phyloP scores from a whole-genome alignment of 2,329 filamentous ascomycete genomes.

The Pseudopithomyces maydicus region DNA sequence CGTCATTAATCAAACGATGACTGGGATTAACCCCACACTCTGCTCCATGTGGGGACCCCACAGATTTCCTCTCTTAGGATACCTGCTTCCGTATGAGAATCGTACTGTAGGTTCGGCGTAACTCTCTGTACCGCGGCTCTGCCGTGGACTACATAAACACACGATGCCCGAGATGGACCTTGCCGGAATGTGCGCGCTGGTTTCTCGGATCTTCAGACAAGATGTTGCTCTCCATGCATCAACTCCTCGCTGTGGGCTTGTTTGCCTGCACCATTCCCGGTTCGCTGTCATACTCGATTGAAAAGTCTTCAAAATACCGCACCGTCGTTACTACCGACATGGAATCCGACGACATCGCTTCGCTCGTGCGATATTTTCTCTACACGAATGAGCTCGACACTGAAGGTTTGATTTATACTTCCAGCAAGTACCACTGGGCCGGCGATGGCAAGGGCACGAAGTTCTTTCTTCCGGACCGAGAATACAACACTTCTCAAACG shows the following conservation, averaged over 20 bases:
- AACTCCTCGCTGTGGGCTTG: neutral
- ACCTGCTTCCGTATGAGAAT: too few species aligned
- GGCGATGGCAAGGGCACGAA: conserved; percentile 13
- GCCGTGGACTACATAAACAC: neutral
- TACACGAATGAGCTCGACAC: conserved; percentile 18
- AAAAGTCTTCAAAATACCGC: conserved; percentile 5
- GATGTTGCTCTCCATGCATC: neutral
- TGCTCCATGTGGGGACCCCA: neutral
- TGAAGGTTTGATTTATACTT: conserved; percentile 16
- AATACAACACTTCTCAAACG: conserved; percentile 19
- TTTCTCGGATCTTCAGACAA: neutral
- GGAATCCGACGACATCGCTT: conserved; percentile 18
- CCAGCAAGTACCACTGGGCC: conserved; percentile 19
- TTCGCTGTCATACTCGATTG: neutral
- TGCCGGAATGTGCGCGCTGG: neutral
- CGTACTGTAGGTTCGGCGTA: too few species aligned
- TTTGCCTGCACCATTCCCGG: neutral
- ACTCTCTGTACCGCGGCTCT: neutral
- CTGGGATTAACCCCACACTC: neutral
- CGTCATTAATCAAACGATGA: neutral
- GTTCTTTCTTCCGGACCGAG: conserved; percentile 14
- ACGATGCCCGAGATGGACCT: neutral
- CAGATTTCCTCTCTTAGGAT: neutral
- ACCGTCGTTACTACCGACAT: conserved; percentile 18
- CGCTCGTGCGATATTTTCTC: conserved; percentile 15